Percentiles rank a stretch among this genome's conserved stretches.
Conservation (phyloP, 1,284 basidiomycete species). For the Moesziomyces sp. region DNA sequence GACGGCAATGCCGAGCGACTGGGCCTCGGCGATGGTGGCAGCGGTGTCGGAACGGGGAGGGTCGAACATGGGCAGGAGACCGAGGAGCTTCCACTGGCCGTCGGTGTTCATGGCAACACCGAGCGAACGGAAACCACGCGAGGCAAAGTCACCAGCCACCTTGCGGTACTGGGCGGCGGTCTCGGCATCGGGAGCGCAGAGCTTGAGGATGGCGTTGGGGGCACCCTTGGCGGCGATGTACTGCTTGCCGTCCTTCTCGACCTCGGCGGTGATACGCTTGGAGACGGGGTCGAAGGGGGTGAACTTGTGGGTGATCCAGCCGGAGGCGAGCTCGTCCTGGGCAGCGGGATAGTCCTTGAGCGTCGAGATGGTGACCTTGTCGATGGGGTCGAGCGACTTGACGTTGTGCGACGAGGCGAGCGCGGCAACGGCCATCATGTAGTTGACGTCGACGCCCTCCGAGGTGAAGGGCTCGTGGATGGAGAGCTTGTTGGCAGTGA, state of each 20-base stretch:
- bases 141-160: constrained; percentile 70
- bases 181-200: constrained; percentile 69
- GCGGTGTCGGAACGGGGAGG: constrained; percentile 73
- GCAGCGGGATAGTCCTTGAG: constrained; percentile 73
- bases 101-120: constrained; percentile 73
- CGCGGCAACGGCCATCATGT: constrained; percentile 72
- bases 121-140: constrained; percentile 72
- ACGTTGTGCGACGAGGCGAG: constrained; percentile 73
- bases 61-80: constrained; percentile 71
- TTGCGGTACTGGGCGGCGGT: constrained; percentile 70
- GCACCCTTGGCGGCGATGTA: constrained; percentile 73
- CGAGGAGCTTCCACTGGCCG: constrained; percentile 71
- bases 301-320: constrained; percentile 73
- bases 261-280: constrained; percentile 74
- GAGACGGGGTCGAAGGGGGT: constrained; percentile 74
- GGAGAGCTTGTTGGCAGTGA: constrained; percentile 74
- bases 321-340: constrained; percentile 71
- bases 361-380: constrained; percentile 73
- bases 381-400: constrained; percentile 73
- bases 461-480: constrained; percentile 72
- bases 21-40: constrained; percentile 72
- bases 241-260: constrained; percentile 71
- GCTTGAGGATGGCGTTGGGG: constrained; percentile 73
- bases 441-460: constrained; percentile 70
- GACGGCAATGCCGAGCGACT: constrained; percentile 72